Percentiles rank a stretch among this genome's conserved stretches.
Conservation (phyloP, 352 stramenopile species). For the Pythium graminicola region DNA sequence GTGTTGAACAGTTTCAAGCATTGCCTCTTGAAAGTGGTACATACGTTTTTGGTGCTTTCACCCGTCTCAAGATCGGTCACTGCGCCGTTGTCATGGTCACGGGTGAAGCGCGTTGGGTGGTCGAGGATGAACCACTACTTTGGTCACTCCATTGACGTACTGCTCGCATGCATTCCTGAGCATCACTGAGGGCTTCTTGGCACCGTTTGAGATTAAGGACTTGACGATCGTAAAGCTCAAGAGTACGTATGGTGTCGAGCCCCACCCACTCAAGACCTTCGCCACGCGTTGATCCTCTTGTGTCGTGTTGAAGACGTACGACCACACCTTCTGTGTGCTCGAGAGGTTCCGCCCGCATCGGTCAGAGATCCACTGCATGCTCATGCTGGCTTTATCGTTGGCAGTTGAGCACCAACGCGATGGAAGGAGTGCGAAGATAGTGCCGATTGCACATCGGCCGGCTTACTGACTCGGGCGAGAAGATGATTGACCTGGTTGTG, state of each 20-base stretch:
- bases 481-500: slow-evolving; percentile 21
- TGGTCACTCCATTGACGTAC: background rate
- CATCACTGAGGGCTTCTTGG: background rate
- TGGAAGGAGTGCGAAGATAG: slow-evolving; percentile 27
- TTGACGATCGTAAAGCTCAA: background rate
- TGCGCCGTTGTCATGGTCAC: too few relatives aligned
- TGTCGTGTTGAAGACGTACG: slow-evolving; percentile 19
- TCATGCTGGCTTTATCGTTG: slow-evolving; percentile 14
- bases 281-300: slow-evolving; percentile 10
- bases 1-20: too few relatives aligned
- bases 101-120: too few relatives aligned
- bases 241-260: background rate
- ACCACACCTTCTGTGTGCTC: slow-evolving; percentile 10
- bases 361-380: slow-evolving; percentile 22
- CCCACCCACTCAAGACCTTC: slow-evolving; percentile 4
- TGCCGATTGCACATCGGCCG: background rate
- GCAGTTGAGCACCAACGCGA: slow-evolving; percentile 17
- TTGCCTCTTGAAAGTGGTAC: too few relatives aligned
- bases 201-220: background rate
- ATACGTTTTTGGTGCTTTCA: too few relatives aligned
- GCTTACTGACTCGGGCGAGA: slow-evolving; percentile 1
- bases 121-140: too few relatives aligned
- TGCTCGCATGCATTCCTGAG: background rate
- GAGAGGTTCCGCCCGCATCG: slow-evolving; percentile 15
- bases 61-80: too few relatives aligned